phyloP scores from a whole-genome alignment of 2,329 filamentous ascomycete species.

The Alternaria arbusti region DNA sequence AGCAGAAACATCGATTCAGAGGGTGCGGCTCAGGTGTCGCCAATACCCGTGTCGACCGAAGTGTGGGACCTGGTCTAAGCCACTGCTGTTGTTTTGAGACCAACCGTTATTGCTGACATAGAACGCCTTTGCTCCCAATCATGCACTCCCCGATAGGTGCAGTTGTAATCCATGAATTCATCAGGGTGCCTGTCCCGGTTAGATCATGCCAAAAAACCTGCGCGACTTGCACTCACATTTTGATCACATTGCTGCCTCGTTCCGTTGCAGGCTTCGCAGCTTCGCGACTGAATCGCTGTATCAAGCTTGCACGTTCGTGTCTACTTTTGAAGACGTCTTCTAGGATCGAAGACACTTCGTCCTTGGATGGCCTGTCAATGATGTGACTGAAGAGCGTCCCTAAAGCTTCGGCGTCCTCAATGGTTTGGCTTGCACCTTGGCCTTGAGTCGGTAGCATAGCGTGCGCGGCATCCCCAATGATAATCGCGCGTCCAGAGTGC shows the following conservation, averaged over 20 bases:
- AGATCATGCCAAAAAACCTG: background rate
- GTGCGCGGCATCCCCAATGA: conserved; percentile 61
- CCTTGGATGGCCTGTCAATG: background rate
- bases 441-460: conserved; percentile 61
- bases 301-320: conserved; percentile 49
- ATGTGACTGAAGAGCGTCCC: conserved; percentile 19
- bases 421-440: conserved; percentile 62
- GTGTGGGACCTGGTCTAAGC: background rate
- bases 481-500: conserved; percentile 55
- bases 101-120: background rate
- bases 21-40: background rate
- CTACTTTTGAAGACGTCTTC: conserved; percentile 15
- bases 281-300: conserved; percentile 54
- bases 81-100: background rate
- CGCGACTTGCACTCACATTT: conserved; percentile 29
- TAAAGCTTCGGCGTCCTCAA: conserved; percentile 59
- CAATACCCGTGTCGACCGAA: background rate
- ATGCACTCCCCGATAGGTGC: conserved; percentile 44
- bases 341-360: background rate
- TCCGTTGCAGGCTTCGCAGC: conserved; percentile 50
- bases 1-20: background rate
- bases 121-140: conserved; percentile 36
- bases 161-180: conserved; percentile 55
- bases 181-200: conserved; percentile 26
- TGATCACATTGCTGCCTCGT: conserved; percentile 38